Base-by-base conservation (phyloP, 2,329 filamentous ascomycete genomes). In the Pyrenochaeta sp. region DNA sequence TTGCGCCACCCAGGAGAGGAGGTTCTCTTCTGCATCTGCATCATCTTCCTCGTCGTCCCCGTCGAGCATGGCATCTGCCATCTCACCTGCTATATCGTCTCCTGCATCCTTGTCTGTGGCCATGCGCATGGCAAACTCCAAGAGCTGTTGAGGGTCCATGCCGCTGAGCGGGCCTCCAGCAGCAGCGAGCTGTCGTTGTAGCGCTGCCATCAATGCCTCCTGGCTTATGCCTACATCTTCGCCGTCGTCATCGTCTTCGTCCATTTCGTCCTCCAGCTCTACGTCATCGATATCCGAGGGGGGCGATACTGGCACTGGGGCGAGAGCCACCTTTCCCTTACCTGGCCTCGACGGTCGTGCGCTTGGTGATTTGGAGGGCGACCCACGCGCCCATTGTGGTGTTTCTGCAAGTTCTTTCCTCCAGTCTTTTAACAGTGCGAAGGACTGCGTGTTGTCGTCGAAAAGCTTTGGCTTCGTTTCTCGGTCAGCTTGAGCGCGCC, bases 361-460 rank as follows among this genome's bases (percentile, higher is more conserved):
- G 29, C 27, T 49, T 3, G 61, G 56, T 14, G 66, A 61, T 18
- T 54, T 47, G 11, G 59, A 42, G 32, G 65, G 57, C 52, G 64
- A 56, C 20, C 56, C 59, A 15, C 52, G 56, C 14, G 59, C 56
- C 69, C 66, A 73, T 12, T 52, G 39, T 17, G 73, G 67, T 44
- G 60, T 66, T 23, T 72, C 60, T 29, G 61, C 63, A 45, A 77
- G 74, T 27, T 72, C 71, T 46, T 76, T 68, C 51, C 74, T 73
- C 80, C 80, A 82, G 52, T 82, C 75, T 32, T 75, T 73, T 21
- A 82, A 55, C 12, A 82, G 60, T 4, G 79, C 73, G 49, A 75
- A 78, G 10, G 73, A 44, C 43, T 69, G 57, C 1, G 63, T 61
- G 12, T 70, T 55, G n/a, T 75, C 68, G 3, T 70, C 65, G 12